These are phyloP conservation scores for Trichophyton mentagrophytes DNA, from an alignment of 2,329 filamentous ascomycete species.

Conservation along the genomic window DNA sequence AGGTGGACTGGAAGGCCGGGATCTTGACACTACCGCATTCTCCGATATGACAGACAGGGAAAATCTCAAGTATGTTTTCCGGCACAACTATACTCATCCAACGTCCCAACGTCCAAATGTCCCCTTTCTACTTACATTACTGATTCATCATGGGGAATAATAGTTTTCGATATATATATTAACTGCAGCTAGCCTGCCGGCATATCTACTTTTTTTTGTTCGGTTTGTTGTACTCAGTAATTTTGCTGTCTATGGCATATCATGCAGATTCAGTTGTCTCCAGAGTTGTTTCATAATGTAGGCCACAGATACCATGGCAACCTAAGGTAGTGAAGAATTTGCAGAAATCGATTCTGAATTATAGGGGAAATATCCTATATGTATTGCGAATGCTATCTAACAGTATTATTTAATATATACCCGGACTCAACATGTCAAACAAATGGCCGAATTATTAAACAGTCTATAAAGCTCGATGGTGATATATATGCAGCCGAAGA, in stretches of 20 bases:
- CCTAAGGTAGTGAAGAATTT: too few relatives aligned
- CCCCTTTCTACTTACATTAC: not conserved
- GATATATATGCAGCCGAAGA: not conserved
- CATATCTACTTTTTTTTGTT: not conserved
- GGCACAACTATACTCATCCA: not conserved
- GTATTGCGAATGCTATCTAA: not conserved
- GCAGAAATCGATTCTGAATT: too few relatives aligned
- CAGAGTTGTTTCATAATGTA: too few relatives aligned
- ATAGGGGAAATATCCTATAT: not conserved
- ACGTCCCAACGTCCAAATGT: not conserved
- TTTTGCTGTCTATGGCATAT: too few relatives aligned
- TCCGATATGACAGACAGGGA: slow-evolving; percentile 43
- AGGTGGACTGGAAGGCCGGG: slow-evolving; percentile 35
- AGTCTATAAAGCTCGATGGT: not conserved
- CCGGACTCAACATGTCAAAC: not conserved
- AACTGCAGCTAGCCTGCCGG: slow-evolving; percentile 1
- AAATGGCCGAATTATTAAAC: too few relatives aligned
- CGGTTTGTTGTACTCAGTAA: too few relatives aligned
- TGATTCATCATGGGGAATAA: not conserved
- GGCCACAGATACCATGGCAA: too few relatives aligned
- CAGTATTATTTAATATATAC: not conserved
- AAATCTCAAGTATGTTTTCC: slow-evolving; percentile 34
- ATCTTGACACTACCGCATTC: slow-evolving; percentile 40
- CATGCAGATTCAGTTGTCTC: too few relatives aligned
- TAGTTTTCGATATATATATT: slow-evolving; percentile 25